A percentile compares a stretch with the other conserved stretches of the same genome.
These are phyloP conservation scores for Neurospora intermedia DNA, from an alignment of 495 filamentous ascomycete genomes.

Conservation along the genomic window DNA sequence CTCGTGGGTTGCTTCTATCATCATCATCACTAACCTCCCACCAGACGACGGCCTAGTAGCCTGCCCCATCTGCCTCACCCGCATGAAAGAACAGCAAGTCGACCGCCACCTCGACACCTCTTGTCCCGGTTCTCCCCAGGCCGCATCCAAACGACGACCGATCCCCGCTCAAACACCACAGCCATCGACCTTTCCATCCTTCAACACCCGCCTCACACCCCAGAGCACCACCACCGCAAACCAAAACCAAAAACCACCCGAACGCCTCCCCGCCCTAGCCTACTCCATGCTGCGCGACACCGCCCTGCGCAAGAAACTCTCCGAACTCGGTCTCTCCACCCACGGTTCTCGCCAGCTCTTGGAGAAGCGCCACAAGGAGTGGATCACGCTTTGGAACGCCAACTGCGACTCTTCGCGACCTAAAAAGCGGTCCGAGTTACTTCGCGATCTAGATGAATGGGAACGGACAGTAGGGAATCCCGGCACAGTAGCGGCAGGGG, in stretches of 20 bases:
- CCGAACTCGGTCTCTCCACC: slow-evolving; percentile 70
- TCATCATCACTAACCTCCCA: slow-evolving; percentile 7
- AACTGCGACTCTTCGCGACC: slow-evolving; percentile 78
- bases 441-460: slow-evolving; percentile 73
- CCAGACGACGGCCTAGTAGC: slow-evolving; percentile 63
- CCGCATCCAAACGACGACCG: slow-evolving; percentile 13
- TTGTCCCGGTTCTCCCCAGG: slow-evolving; percentile 27
- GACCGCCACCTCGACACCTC: slow-evolving; percentile 68
- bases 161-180: slow-evolving; percentile 4
- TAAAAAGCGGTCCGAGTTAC: slow-evolving; percentile 55
- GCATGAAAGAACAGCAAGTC: slow-evolving; percentile 68
- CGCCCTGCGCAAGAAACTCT: slow-evolving; percentile 65
- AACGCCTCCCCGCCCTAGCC: slow-evolving; percentile 63
- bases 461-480: slow-evolving; percentile 59
- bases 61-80: slow-evolving; percentile 69
- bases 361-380: slow-evolving; percentile 78
- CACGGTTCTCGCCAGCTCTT: slow-evolving; percentile 54
- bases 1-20: too few species aligned
- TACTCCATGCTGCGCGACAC: slow-evolving; percentile 73
- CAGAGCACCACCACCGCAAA: too few species aligned
- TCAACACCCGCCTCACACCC: slow-evolving; percentile 2
- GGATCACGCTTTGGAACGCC: slow-evolving; percentile 92
- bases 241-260: slow-evolving; percentile 11
- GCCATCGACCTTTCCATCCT: background rate
- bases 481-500: background rate